Evolutionary conservation across 352 stramenopile genomes (phyloP).

Genomic region (Phytopythium kandeliae): DNA sequence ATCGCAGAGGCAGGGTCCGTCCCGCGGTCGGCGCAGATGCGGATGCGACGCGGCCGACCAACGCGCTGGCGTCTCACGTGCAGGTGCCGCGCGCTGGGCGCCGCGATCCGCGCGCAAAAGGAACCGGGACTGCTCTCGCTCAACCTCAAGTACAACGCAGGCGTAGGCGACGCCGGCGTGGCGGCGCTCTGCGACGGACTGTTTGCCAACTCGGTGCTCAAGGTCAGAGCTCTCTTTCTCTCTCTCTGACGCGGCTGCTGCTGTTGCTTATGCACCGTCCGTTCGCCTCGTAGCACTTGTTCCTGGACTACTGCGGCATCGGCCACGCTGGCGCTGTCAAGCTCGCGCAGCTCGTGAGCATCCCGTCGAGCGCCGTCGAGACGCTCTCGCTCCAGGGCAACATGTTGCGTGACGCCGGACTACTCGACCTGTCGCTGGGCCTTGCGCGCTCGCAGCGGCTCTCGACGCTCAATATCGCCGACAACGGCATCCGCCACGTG

Average conservation of each 20-base stretch:
- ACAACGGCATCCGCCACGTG: constrained; percentile 78
- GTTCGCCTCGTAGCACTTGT: constrained; percentile 41
- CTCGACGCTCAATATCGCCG: constrained; percentile 61
- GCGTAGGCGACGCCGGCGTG: constrained; percentile 50
- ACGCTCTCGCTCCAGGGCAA: constrained; percentile 70
- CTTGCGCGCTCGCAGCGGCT: constrained; percentile 54
- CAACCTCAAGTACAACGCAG: constrained; percentile 70
- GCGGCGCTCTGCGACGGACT: constrained; percentile 53
- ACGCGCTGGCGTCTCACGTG: background rate
- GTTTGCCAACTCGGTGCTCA: constrained; percentile 61
- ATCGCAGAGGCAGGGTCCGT: constrained; percentile 48
- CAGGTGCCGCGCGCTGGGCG: constrained; percentile 52
- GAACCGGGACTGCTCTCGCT: constrained; percentile 60
- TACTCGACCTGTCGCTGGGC: constrained; percentile 67
- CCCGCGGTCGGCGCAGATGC: background rate
- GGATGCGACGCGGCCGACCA: background rate
- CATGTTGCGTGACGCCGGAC: constrained; percentile 39
- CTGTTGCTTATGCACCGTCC: no score
- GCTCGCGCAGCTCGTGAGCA: constrained; percentile 62
- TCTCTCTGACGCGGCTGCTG: background rate
- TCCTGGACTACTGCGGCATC: constrained; percentile 70
- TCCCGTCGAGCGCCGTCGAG: constrained; percentile 42
- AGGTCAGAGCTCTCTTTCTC: constrained; percentile 17
- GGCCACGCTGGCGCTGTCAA: constrained; percentile 43
- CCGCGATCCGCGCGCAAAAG: constrained; percentile 43